Base-by-base conservation (phyloP, 164 flowering plant species). In the Stephania cephalantha region DNA sequence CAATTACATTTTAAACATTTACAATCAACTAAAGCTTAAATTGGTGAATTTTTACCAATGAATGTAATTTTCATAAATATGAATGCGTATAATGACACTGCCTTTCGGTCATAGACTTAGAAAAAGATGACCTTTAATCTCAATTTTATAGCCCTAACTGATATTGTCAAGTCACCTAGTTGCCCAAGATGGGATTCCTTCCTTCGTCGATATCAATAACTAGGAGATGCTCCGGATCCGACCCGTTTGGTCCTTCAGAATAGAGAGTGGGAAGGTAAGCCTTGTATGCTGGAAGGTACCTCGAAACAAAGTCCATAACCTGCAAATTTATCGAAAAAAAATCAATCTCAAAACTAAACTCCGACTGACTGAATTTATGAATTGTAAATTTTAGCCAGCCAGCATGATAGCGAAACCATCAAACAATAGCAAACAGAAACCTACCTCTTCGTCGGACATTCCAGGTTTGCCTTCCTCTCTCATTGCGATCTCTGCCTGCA, bases 211-310 rank as follows among this genome's bases (percentile, higher is more conserved):
- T 77, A 46, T 80, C 85, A 8, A 83, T 78, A 42, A 80, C 46
- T 6, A 83, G 75, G n/a, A 76, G 78, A 55, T 45, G 79, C 20
- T 89, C 80, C 11, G 90, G 92, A 75, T 88, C 85, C 52, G 96
- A 91, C 7, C 99, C 92, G 22, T 46, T 86, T 31, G 98, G 97
- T 76, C 98, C 99, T 84, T 94, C 98, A 0, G 97, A 75, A 77
- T 96, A 96, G 0, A 96, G 95, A 0, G 91, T 87, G 10, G 98
- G 97, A 70, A 96, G 96, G 75, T 94, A 96, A 44, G 98, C 98
- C 7, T 88, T 86, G 88, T 96, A 96, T 46, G 97, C 99, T 20
- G 99, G 99, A 72, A 96, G 75, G 78, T 93, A 95, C 0, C 99
- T 87, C 9, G 99, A 95, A 76, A 95, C 99, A 81, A 96, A 96